Evolutionary conservation across 2,329 filamentous ascomycete genomes (phyloP).

Genomic region (Exophiala bonariae): DNA sequence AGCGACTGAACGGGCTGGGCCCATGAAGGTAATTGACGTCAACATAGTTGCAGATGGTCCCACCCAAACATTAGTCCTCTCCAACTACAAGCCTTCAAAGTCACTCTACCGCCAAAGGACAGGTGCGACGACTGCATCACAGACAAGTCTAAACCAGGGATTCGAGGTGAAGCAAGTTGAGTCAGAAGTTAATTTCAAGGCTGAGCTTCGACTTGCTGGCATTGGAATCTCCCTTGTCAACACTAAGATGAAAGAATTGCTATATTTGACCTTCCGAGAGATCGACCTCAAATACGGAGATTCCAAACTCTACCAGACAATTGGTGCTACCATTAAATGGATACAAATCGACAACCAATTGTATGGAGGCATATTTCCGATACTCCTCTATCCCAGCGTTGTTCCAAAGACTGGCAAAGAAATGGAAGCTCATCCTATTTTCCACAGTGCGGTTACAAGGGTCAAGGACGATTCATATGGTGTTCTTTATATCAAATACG

Average conservation of each 20-base stretch:
- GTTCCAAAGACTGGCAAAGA: conserved; percentile 96
- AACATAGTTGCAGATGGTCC: conserved; percentile 95
- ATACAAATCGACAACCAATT: conserved; percentile 98
- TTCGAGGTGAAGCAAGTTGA: conserved; percentile 96
- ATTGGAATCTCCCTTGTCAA: conserved; percentile 94
- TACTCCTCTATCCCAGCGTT: conserved; percentile 94
- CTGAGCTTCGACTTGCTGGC: conserved; percentile 82
- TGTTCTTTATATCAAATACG: conserved; percentile 97
- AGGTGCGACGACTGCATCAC: conserved; percentile 51
- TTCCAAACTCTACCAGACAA: conserved; percentile 88
- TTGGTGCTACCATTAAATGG: conserved; percentile 93
- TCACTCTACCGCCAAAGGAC: conserved; percentile 78
- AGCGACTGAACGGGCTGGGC: conserved; percentile 58
- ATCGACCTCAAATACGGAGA: conserved; percentile 90
- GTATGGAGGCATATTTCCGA: conserved; percentile 96
- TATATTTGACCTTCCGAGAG: conserved; percentile 90
- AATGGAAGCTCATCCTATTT: conserved; percentile 91
- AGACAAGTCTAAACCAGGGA: conserved; percentile 62
- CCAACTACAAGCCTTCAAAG: conserved; percentile 89
- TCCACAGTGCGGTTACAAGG: conserved; percentile 85
- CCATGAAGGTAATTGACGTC: conserved; percentile 89
- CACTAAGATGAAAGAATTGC: conserved; percentile 82
- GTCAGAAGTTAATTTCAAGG: conserved; percentile 83
- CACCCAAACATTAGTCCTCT: conserved; percentile 89
- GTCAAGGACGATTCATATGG: conserved; percentile 99